Conservation (phyloP, 345 rosid species). For the Populus euphratica region DNA sequence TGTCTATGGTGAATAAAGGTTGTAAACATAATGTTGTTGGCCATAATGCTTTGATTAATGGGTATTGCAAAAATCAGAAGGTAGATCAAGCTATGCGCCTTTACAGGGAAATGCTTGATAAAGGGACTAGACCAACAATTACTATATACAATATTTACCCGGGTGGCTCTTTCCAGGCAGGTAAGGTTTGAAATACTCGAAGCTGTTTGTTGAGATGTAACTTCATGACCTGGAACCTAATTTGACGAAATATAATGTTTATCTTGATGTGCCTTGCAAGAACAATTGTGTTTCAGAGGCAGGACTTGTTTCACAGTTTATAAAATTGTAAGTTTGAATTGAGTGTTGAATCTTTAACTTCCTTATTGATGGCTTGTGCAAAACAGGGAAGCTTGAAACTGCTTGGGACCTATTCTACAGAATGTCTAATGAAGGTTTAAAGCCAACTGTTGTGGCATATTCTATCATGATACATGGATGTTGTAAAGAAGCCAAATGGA, state of each 20-base stretch:
- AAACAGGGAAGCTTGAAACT: constrained; percentile 10
- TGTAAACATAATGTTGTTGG: constrained; percentile 8
- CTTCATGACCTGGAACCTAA: constrained; percentile 1
- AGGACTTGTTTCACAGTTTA: constrained; percentile 15
- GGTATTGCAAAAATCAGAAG: constrained; percentile 14
- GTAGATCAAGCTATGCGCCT: constrained; percentile 18
- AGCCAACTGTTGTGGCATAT: constrained; percentile 26
- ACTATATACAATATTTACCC: constrained; percentile 18
- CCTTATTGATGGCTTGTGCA: constrained; percentile 30
- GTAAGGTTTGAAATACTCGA: constrained; percentile 22
- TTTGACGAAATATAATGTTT: not conserved
- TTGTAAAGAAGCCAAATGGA: constrained; percentile 14
- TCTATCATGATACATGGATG: constrained; percentile 24
- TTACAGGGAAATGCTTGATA: constrained; percentile 6
- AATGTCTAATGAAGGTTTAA: constrained; percentile 15
- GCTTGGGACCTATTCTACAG: constrained; percentile 15
- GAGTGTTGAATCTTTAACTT: constrained; percentile 11
- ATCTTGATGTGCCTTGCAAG: constrained; percentile 30
- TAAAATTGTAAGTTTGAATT: constrained; percentile 2
- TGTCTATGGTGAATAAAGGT: constrained; percentile 14
- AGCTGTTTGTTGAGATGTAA: constrained; percentile 23
- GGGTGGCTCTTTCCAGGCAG: constrained; percentile 18
- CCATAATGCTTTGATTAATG: constrained; percentile 24
- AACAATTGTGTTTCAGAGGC: constrained; percentile 30
- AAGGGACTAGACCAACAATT: constrained; percentile 22